phyloP scores from a whole-genome alignment of 2,329 filamentous ascomycete species.

The Aureobasidium sp. region DNA sequence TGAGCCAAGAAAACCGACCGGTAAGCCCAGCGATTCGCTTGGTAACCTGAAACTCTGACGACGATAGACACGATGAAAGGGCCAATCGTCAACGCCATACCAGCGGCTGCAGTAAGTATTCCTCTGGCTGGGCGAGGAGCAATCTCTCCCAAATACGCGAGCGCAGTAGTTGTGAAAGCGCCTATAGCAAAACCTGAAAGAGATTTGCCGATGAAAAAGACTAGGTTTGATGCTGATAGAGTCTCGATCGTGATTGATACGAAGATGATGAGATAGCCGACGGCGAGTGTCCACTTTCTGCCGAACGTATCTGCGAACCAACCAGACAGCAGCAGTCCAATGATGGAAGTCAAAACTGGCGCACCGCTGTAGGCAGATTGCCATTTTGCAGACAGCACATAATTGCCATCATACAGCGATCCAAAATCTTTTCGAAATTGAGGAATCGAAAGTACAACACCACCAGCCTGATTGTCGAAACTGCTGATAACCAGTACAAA shows the following conservation, averaged over 20 bases:
- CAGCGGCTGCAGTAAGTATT: constrained; percentile 29
- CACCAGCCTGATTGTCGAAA: constrained; percentile 36
- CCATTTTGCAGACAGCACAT: constrained; percentile 36
- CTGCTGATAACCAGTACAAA: constrained; percentile 32
- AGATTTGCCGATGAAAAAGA: constrained; percentile 36
- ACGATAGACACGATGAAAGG: constrained; percentile 27
- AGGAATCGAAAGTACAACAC: constrained; percentile 35
- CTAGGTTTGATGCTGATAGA: constrained; percentile 30
- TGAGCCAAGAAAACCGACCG: constrained; percentile 33
- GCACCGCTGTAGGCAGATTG: constrained; percentile 37
- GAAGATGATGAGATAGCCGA: constrained; percentile 29
- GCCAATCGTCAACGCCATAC: constrained; percentile 33
- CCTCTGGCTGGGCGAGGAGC: constrained; percentile 32
- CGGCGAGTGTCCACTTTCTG: constrained; percentile 26
- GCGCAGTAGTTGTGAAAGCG: constrained; percentile 30
- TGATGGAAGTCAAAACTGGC: constrained; percentile 31
- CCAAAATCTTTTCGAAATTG: constrained; percentile 40
- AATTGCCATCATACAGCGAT: constrained; percentile 26
- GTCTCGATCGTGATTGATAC: constrained; percentile 34
- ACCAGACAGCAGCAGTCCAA: constrained; percentile 28
- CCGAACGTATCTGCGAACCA: constrained; percentile 31
- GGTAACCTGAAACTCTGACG: constrained; percentile 23
- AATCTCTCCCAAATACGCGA: constrained; percentile 32
- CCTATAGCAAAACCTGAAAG: constrained; percentile 35
- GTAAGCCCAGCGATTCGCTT: constrained; percentile 34